Evolutionary conservation across 2,329 filamentous ascomycete species (phyloP).

Genomic region (Scedosporium minutisporum): DNA sequence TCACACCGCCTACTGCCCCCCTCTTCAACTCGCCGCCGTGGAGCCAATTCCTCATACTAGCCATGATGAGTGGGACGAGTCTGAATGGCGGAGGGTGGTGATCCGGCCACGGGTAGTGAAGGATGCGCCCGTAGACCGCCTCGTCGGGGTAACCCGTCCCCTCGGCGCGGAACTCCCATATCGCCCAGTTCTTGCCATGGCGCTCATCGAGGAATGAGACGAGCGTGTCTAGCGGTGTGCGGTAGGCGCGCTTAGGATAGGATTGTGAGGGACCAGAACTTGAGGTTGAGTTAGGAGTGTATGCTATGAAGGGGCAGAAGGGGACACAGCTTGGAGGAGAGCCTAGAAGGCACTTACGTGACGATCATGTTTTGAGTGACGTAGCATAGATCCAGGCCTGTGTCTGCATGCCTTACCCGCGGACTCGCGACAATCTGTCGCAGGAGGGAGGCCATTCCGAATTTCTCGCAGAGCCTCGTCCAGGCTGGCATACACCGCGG

Average conservation of each 20-base stretch:
- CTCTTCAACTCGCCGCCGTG: conserved; percentile 35
- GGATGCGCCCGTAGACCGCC: conserved; percentile 74
- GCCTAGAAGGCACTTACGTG: conserved; percentile 68
- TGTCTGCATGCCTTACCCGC: conserved; percentile 72
- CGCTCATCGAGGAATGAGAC: conserved; percentile 81
- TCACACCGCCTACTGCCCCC: conserved; percentile 4
- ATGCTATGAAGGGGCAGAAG: conserved; percentile 56
- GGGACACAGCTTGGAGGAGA: conserved; percentile 85
- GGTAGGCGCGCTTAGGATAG: conserved; percentile 85
- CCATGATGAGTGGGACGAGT: conserved; percentile 80
- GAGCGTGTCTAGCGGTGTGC: conserved; percentile 81
- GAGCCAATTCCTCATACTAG: conserved; percentile 86
- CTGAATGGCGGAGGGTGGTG: conserved; percentile 93
- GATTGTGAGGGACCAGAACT: conserved; percentile 85
- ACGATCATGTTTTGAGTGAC: conserved; percentile 72
- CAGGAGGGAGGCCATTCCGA: conserved; percentile 60
- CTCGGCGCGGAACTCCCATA: conserved; percentile 97
- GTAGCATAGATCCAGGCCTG: conserved; percentile 89
- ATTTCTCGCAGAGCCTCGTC: background rate
- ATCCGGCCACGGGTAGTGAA: conserved; percentile 93
- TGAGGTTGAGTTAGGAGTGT: conserved; percentile 15
- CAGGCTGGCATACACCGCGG: background rate
- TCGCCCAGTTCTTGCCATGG: conserved; percentile 78
- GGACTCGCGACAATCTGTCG: conserved; percentile 89
- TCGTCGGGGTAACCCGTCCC: conserved; percentile 91